These are phyloP conservation scores for Colletotrichum noveboracense DNA, from an alignment of 2,329 filamentous ascomycete genomes.

Conservation along the genomic window DNA sequence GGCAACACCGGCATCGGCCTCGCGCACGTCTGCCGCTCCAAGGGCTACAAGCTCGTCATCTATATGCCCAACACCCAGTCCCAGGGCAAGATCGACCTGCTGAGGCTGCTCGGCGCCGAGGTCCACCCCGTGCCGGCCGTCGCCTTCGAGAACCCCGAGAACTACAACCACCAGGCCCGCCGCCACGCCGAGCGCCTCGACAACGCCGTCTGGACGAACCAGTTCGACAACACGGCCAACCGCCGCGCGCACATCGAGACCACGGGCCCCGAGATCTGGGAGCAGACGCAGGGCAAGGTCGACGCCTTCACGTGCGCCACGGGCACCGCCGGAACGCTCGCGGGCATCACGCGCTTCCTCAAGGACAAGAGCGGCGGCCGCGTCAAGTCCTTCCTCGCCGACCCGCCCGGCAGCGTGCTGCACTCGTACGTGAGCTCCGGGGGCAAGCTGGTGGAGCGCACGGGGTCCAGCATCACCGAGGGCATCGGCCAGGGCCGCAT, in stretches of 20 bases:
- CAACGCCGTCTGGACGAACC: slow-evolving; percentile 97
- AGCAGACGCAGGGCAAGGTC: slow-evolving; percentile 82
- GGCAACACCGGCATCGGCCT: slow-evolving; percentile 98
- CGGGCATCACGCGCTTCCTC: slow-evolving; percentile 85
- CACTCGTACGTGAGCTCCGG: slow-evolving; percentile 90
- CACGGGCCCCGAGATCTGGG: slow-evolving; percentile 96
- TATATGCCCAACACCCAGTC: slow-evolving; percentile 99
- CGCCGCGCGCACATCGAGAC: slow-evolving; percentile 94
- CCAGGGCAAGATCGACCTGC: slow-evolving; percentile 94
- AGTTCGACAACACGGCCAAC: slow-evolving; percentile 97
- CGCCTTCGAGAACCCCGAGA: slow-evolving; percentile 90
- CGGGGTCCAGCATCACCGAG: slow-evolving; percentile 91
- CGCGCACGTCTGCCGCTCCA: slow-evolving; percentile 91
- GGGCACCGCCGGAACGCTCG: slow-evolving; percentile 89
- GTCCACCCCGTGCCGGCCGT: slow-evolving; percentile 96
- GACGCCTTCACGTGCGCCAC: slow-evolving; percentile 97
- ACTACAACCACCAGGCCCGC: slow-evolving; percentile 97
- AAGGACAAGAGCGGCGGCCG: slow-evolving; percentile 80
- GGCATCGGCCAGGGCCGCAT: slow-evolving; percentile 96
- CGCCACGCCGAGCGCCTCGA: slow-evolving; percentile 86
- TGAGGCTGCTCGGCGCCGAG: slow-evolving; percentile 89
- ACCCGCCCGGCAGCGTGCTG: slow-evolving; percentile 91
- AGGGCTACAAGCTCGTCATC: slow-evolving; percentile 94
- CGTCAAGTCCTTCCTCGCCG: slow-evolving; percentile 89
- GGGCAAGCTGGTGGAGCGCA: slow-evolving; percentile 80